Evolutionary conservation across 1,284 basidiomycete species (phyloP), one percentile per base, ranked within the genome.

Genomic region (Trichosporon sp.): DNA sequence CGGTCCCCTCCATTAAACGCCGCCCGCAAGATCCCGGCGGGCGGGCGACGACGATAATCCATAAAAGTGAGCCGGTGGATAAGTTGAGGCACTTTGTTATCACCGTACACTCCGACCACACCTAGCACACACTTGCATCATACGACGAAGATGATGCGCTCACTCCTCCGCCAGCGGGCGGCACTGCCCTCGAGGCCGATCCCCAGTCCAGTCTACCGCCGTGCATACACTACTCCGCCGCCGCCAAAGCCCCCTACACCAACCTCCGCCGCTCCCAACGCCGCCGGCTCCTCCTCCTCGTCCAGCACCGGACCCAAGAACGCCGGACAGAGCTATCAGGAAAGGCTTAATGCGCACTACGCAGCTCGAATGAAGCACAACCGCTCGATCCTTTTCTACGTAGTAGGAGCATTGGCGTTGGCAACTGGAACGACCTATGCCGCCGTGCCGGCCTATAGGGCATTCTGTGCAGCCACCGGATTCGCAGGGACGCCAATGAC

Each of bases 391-490:
- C 52, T 78, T 58, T 63, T 80, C 29, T 80, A 80, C 65, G 64
- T 71, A 19, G 63, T 71, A 21, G 78, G 76, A 27, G 66, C 73
- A 89, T 87, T 98, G 63, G 81, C 97, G 31, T 74, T 90, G 27
- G 89, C 88, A 0, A 81, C 92, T 1, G 95, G 95, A 7, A 84
- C 90, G 37, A 91, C 92, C 8, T 99, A 99, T 78, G 95, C 96
- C 19, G 92, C 96, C 32, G 96, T 99, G 1, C 96, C 96, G 0
- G 84, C 97, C 4, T 99, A 99, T 80, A 89, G 96, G 58, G 93
- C 93, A 75, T 99, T 99, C 83, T 99, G 96, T 78, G 90, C 93
- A 2, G 92, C 94, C 2, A 99, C 96, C 1, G 96, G 96, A 1
- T 99, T 95, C 76, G 91, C 89, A 10, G 96, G 96, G 2, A 95